A percentile compares a stretch with the other conserved stretches of the same genome.
phyloP scores from a whole-genome alignment of 352 stramenopile species.

The Globisporangium okanoganense region DNA sequence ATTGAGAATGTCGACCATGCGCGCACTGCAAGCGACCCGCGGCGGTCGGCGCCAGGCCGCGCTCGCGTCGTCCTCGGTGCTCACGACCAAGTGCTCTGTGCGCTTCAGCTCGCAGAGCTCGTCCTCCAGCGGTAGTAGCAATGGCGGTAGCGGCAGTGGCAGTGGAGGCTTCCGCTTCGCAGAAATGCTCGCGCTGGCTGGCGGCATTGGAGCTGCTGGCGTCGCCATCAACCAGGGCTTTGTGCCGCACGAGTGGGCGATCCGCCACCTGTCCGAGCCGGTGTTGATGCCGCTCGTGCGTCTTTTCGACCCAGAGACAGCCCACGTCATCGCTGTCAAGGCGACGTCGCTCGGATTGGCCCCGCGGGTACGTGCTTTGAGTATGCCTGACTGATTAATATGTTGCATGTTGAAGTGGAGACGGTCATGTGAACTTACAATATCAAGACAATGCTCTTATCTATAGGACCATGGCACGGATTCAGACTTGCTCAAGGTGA shows the following conservation, averaged over 20 bases:
- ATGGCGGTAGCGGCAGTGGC: neutral
- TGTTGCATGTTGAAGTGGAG: slow-evolving; percentile 10
- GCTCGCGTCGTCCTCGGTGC: neutral
- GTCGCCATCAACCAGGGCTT: slow-evolving; percentile 63
- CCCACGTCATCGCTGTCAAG: slow-evolving; percentile 83
- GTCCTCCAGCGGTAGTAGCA: neutral
- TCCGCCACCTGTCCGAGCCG: slow-evolving; percentile 63
- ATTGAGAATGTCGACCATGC: slow-evolving; percentile 6
- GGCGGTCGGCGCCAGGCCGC: neutral
- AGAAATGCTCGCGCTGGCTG: slow-evolving; percentile 35
- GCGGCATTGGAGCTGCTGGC: slow-evolving; percentile 48
- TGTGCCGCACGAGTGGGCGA: slow-evolving; percentile 70
- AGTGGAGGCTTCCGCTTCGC: slow-evolving; percentile 8
- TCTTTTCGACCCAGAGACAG: slow-evolving; percentile 81
- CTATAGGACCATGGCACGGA: slow-evolving; percentile 44
- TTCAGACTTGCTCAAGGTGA: slow-evolving; percentile 46
- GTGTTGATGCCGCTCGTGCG: slow-evolving; percentile 79
- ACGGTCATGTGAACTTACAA: no score
- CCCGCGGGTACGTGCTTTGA: slow-evolving; percentile 40
- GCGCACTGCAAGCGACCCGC: slow-evolving; percentile 4
- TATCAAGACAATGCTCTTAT: no score
- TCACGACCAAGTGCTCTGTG: slow-evolving; percentile 5
- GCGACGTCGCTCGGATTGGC: slow-evolving; percentile 64
- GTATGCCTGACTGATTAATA: no score
- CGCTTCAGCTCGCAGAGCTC: slow-evolving; percentile 8